Evolutionary conservation across 257 asterid genomes (phyloP).

Genomic region (Leonotis leonurus): DNA sequence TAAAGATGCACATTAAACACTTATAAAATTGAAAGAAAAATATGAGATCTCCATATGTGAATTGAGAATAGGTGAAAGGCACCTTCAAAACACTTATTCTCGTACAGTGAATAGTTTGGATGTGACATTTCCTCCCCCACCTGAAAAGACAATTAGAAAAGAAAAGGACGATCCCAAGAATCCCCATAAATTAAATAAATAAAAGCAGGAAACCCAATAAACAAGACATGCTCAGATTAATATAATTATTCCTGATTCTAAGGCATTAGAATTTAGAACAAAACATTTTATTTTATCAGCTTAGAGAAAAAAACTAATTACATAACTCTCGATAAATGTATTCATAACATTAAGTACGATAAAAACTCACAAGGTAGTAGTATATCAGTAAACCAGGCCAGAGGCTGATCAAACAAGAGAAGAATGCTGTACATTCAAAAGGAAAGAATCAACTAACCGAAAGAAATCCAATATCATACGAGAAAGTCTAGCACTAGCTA

Average conservation of each 20-base stretch:
- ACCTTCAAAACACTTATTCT: constrained; percentile 9
- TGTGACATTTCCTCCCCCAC: constrained; percentile 11
- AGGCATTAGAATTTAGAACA: neutral
- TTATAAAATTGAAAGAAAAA: neutral
- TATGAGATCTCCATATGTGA: neutral
- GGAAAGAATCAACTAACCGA: constrained; percentile 22
- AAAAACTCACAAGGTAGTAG: neutral
- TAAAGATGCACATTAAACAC: neutral
- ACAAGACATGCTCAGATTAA: neutral
- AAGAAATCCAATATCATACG: constrained; percentile 9
- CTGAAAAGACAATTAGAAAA: constrained; percentile 5
- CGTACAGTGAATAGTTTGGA: constrained; percentile 8
- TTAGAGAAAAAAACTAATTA: neutral
- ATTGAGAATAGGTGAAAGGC: neutral
- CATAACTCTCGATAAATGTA: neutral
- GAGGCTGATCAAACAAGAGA: neutral
- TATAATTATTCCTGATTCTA: neutral
- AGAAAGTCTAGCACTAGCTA: constrained; percentile 17
- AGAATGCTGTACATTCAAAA: neutral
- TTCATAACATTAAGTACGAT: neutral
- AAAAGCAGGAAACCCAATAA: neutral
- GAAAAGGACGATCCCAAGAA: neutral
- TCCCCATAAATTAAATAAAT: neutral
- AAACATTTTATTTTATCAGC: neutral
- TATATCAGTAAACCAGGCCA: neutral